phyloP scores from a whole-genome alignment of 1,139 yeast species.

The Yamadazyma diospyri region DNA sequence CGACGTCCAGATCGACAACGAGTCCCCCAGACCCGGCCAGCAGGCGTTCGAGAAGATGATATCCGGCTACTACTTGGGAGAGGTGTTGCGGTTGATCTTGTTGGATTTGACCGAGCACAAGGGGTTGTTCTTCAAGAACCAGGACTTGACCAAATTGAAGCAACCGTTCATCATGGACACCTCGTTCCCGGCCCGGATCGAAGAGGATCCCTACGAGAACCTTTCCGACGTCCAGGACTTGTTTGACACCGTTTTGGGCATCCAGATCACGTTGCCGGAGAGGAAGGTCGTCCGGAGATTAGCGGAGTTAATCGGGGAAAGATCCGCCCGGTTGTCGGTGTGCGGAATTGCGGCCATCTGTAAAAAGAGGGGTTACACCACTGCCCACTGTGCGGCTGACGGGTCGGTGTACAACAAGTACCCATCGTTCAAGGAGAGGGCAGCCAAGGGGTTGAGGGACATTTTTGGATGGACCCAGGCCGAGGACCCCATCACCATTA shows the following conservation, averaged over 20 bases:
- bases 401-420: constrained; percentile 94
- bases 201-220: constrained; percentile 88
- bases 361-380: constrained; percentile 73
- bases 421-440: constrained; percentile 88
- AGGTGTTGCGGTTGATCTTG: constrained; percentile 76
- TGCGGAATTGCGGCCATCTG: constrained; percentile 97
- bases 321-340: constrained; percentile 88
- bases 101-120: constrained; percentile 62
- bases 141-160: constrained; percentile 58
- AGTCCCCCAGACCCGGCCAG: constrained; percentile 95
- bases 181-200: constrained; percentile 80
- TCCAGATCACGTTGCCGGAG: constrained; percentile 72
- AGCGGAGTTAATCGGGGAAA: constrained; percentile 84
- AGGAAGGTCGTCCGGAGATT: constrained; percentile 78
- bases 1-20: constrained; percentile 74
- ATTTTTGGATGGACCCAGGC: constrained; percentile 79
- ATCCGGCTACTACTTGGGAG: constrained; percentile 95
- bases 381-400: constrained; percentile 93
- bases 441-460: constrained; percentile 84
- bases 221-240: constrained; percentile 70
- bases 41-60: constrained; percentile 97
- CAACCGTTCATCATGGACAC: constrained; percentile 78
- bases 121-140: constrained; percentile 64
- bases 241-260: constrained; percentile 55
- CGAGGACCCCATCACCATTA: constrained; percentile 76